Evolutionary conservation across 208 protist genomes (phyloP).

Genomic region (Trypanosoma platydactyli): DNA sequence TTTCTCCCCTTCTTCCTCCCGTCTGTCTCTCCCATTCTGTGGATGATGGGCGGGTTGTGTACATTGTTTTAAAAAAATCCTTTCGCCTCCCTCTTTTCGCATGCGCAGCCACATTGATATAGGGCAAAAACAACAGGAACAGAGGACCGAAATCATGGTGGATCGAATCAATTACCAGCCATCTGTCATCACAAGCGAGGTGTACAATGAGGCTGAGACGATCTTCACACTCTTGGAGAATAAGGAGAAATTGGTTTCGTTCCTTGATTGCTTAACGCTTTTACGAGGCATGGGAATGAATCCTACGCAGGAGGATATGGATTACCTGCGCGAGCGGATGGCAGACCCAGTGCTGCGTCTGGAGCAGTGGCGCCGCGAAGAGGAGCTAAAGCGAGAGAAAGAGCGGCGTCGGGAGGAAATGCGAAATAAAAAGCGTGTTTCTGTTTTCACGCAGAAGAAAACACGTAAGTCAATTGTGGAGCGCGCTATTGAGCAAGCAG

Average conservation of each 20-base stretch:
- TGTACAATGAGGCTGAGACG: constrained; percentile 83
- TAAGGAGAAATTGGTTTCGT: constrained; percentile 88
- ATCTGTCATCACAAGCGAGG: constrained; percentile 87
- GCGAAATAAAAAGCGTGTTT: constrained; percentile 42
- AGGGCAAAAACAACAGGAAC: background rate
- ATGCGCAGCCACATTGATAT: no score
- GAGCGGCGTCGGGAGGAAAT: constrained; percentile 77
- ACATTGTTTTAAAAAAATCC: no score
- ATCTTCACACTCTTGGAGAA: constrained; percentile 83
- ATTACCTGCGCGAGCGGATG: constrained; percentile 73
- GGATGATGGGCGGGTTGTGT: no score
- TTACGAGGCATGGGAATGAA: constrained; percentile 92
- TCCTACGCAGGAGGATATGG: constrained; percentile 81
- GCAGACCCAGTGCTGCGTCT: constrained; percentile 71
- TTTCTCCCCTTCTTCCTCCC: no score
- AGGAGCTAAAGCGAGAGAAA: constrained; percentile 79
- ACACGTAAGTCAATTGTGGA: constrained; percentile 45
- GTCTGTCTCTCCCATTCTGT: no score
- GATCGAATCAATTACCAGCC: constrained; percentile 27
- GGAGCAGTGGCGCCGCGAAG: constrained; percentile 84
- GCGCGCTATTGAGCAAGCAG: constrained; percentile 26
- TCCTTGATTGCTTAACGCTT: constrained; percentile 89
- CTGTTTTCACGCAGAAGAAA: constrained; percentile 21
- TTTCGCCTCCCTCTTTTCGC: no score
- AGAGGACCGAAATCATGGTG: constrained; percentile 8